phyloP scores from a whole-genome alignment of 1,284 basidiomycete genomes.

The Ustilago cynodontis region DNA sequence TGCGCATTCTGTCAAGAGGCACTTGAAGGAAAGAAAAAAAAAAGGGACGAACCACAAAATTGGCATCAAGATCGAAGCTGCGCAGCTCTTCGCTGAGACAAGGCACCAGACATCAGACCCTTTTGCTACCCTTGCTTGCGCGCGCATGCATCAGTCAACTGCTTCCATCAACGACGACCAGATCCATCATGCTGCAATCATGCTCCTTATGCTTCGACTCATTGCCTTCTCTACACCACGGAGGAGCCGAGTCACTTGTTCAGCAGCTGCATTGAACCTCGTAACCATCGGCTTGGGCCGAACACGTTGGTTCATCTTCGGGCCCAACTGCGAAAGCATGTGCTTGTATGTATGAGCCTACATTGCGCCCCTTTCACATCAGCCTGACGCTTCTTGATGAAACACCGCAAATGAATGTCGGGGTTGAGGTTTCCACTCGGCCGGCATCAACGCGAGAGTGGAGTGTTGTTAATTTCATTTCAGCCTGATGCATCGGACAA shows the following conservation, averaged over 20 bases:
- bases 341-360: no score
- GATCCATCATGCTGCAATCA: not conserved
- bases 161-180: not conserved
- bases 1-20: constrained; percentile 4
- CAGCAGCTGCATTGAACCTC: not conserved
- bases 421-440: no score
- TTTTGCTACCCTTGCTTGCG: not conserved
- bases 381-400: no score
- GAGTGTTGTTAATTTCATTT: not conserved
- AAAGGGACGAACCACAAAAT: not conserved
- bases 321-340: no score
- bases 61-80: constrained; percentile 26
- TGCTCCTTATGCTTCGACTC: not conserved
- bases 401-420: no score
- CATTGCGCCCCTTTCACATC: no score
- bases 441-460: not conserved
- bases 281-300: not conserved
- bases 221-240: not conserved
- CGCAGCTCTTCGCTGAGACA: constrained; percentile 10
- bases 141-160: not conserved
- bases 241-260: not conserved
- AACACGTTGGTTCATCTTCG: not conserved
- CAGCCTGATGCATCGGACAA: not conserved
- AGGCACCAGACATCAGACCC: constrained; percentile 3
- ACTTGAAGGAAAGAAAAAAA: constrained; percentile 7